Evolutionary conservation across 1,284 basidiomycete genomes (phyloP), one percentile per base, ranked within the genome.

Genomic region (Butyriboletus appendiculatus): DNA sequence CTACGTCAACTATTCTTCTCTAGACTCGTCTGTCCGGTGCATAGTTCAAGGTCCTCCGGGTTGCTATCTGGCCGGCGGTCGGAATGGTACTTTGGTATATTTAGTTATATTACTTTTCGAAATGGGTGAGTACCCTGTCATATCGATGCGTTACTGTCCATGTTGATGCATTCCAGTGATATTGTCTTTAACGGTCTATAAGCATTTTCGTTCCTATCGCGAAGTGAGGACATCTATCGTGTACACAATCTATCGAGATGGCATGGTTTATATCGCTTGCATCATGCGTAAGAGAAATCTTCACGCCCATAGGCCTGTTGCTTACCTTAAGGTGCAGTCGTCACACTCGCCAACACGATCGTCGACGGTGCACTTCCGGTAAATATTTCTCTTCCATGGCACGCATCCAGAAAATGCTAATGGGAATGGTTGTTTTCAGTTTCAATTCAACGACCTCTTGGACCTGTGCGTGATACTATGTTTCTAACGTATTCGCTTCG

Each of bases 281-380:
- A 54, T 63, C 28, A 52, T 57, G 16, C n/a, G 64, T 63, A 42
- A 49, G 59, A 32, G 2, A 15, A 28, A 5, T 30, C 5, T 46
- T 24, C 9, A n/a, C 11, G 2, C 3, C 4, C 2, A 26, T 15
- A 3, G 7, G 3, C 14, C 2, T 0, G 7, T 5, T 43, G 4
- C 43, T 50, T 5, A 63, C 47, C 18, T 30, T 0, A 5, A 20
- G 6, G 41, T 1, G 15, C 16, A 60, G 59, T 57, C 15, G 45
- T 62, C 59, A 63, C 61, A 5, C 40, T 63, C 12, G 10, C 45
- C 39, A 62, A 65, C 15, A 28, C 61, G 12, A 16, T 65, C 24
- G 10, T 59, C 5, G 44, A 48, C 14, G 38, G 47, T 2, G 18
- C 43, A 50, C 48, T 63, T 54, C 61, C 61, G 7, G 61, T 65